Evolutionary conservation across 1,284 basidiomycete genomes (phyloP).

Genomic region (Phylloboletellus chloephorus): DNA sequence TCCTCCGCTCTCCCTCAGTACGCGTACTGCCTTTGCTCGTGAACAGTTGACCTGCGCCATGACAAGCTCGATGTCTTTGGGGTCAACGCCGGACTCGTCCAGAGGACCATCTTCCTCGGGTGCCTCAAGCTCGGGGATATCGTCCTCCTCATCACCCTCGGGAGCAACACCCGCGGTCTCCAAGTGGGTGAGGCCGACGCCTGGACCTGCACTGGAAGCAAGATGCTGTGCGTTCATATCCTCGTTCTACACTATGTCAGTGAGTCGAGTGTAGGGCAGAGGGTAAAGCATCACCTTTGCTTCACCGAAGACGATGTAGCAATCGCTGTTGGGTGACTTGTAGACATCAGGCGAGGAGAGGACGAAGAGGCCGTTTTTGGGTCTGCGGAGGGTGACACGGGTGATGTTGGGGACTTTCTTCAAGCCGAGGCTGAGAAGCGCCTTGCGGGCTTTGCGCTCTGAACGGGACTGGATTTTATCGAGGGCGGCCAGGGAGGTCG

Average conservation of each 20-base stretch:
- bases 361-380: conserved; percentile 95
- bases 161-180: conserved; percentile 47
- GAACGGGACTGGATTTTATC: conserved; percentile 92
- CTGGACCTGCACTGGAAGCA: conserved; percentile 46
- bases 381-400: conserved; percentile 89
- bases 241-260: conserved; percentile 59
- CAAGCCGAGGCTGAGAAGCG: conserved; percentile 80
- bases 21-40: conserved; percentile 83
- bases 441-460: conserved; percentile 89
- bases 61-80: conserved; percentile 94
- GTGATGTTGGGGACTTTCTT: conserved; percentile 92
- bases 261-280: conserved; percentile 4
- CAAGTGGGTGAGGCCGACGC: conserved; percentile 46
- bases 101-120: conserved; percentile 72
- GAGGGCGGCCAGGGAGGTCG: conserved; percentile 77
- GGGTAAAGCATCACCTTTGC: conserved; percentile 61
- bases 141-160: conserved; percentile 67
- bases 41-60: conserved; percentile 83
- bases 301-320: conserved; percentile 99
- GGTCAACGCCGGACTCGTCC: conserved; percentile 80
- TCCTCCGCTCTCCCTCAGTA: conserved; percentile 82
- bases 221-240: conserved; percentile 89
- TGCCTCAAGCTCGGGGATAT: conserved; percentile 78
- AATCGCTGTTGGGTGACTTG: conserved; percentile 96
- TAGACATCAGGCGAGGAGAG: conserved; percentile 94